These are phyloP conservation scores for Wickerhamomyces subpelliculosus DNA, from an alignment of 805 yeast species.

Conservation along the genomic window DNA sequence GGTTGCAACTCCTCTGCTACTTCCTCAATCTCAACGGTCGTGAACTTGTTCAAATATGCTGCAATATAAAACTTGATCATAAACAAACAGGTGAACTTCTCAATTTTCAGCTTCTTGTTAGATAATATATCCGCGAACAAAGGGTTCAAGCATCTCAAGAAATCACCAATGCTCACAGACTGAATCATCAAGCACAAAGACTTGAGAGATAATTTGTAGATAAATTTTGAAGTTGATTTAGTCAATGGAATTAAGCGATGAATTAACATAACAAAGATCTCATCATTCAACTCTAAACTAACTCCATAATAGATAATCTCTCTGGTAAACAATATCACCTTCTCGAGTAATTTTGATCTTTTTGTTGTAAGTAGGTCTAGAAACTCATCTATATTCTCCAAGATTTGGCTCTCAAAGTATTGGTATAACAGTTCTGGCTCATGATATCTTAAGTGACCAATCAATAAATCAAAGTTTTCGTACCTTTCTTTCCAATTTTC, in stretches of 20 bases:
- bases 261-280: constrained; percentile 8
- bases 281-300: constrained; percentile 6
- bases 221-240: constrained; percentile 8
- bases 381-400: constrained; percentile 10
- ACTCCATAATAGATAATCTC: constrained; percentile 18
- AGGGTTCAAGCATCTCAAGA: constrained; percentile 11
- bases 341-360: constrained; percentile 12
- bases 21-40: neutral
- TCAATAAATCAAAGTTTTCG: constrained; percentile 13
- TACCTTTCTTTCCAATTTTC: constrained; percentile 16
- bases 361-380: constrained; percentile 10
- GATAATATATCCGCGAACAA: constrained; percentile 10
- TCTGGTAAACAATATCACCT: constrained; percentile 15
- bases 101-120: constrained; percentile 14
- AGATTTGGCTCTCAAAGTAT: constrained; percentile 9
- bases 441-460: constrained; percentile 14
- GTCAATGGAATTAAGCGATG: constrained; percentile 19
- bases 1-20: constrained; percentile 6
- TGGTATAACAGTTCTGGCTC: constrained; percentile 8
- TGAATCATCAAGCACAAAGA: constrained; percentile 20
- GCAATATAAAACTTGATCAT: constrained; percentile 18
- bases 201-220: constrained; percentile 10
- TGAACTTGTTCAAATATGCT: constrained; percentile 6
- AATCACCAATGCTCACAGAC: constrained; percentile 12
- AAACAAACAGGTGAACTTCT: constrained; percentile 17